These are phyloP conservation scores for Erythrophleum fordii DNA, from an alignment of 306 rosid genomes.

Conservation along the genomic window DNA sequence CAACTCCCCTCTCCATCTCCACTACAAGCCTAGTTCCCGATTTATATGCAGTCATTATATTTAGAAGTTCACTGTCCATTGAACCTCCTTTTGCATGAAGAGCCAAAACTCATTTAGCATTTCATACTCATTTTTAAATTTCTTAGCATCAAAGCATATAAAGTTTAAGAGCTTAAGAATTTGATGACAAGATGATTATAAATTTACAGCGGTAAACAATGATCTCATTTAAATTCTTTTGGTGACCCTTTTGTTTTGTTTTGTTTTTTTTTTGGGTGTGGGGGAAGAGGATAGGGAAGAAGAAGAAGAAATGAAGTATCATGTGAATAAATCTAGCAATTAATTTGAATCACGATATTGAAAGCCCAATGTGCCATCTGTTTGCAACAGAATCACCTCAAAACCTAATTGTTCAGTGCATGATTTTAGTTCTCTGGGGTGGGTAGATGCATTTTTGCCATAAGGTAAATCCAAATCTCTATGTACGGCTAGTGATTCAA, in stretches of 20 bases:
- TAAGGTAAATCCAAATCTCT: constrained; percentile 21
- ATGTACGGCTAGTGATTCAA: not conserved
- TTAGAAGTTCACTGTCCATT: constrained; percentile 13
- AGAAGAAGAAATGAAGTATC: not conserved
- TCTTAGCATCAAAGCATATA: not conserved
- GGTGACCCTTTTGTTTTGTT: too few relatives aligned
- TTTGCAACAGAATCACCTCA: constrained; percentile 26
- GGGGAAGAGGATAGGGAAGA: not conserved
- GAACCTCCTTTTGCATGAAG: constrained; percentile 6
- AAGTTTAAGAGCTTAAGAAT: not conserved
- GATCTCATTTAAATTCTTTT: constrained; percentile 7
- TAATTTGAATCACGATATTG: not conserved
- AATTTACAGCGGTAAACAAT: not conserved
- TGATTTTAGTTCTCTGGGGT: not conserved
- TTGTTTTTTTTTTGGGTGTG: too few relatives aligned
- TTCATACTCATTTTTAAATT: not conserved
- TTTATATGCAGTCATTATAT: not conserved
- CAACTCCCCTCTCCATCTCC: constrained; percentile 1
- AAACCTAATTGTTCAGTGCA: constrained; percentile 6
- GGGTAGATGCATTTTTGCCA: not conserved
- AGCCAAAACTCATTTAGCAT: not conserved
- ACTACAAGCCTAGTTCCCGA: constrained; percentile 9
- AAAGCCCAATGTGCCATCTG: not conserved
- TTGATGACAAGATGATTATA: not conserved
- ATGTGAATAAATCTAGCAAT: not conserved